Percentiles rank a stretch among this genome's conserved stretches.
These are phyloP conservation scores for Wickerhamiella sergipiensis DNA, from an alignment of 805 yeast species.

Conservation along the genomic window DNA sequence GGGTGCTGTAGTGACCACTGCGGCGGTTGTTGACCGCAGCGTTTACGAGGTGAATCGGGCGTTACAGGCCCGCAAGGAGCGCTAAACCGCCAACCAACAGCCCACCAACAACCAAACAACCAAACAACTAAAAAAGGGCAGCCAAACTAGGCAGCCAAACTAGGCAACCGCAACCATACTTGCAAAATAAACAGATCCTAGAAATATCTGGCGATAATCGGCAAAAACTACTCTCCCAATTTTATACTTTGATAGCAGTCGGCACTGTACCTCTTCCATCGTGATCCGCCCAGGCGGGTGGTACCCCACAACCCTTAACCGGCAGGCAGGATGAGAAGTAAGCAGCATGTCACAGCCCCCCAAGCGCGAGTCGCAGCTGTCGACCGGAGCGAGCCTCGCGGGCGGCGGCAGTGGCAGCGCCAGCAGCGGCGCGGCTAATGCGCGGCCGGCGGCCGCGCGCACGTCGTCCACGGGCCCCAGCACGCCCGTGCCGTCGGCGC, in stretches of 20 bases:
- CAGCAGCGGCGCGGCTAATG: slow-evolving; percentile 6
- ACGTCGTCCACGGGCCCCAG: slow-evolving; percentile 2
- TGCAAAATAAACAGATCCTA: no score
- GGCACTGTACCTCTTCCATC: no score
- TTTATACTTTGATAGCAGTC: no score
- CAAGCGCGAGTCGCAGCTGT: background rate
- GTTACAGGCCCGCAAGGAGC: slow-evolving; percentile 13
- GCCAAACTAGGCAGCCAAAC: no score
- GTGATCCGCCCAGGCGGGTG: background rate
- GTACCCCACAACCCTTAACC: background rate
- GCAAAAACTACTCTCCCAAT: no score
- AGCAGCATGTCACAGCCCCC: slow-evolving; percentile 1
- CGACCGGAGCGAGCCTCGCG: background rate
- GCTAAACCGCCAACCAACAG: slow-evolving; percentile 1
- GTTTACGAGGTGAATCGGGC: slow-evolving; percentile 82
- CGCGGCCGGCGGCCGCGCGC: slow-evolving; percentile 9
- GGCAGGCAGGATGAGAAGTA: background rate
- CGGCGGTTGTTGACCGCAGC: slow-evolving; percentile 74
- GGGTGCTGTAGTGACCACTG: slow-evolving; percentile 90
- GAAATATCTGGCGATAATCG: no score
- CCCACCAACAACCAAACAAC: no score
- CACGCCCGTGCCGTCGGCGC: slow-evolving; percentile 14
- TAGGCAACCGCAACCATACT: no score
- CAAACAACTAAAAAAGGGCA: no score
- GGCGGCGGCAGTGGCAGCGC: background rate